Base-by-base conservation (phyloP, 2,329 filamentous ascomycete genomes). In the Colletotrichum sojae region DNA sequence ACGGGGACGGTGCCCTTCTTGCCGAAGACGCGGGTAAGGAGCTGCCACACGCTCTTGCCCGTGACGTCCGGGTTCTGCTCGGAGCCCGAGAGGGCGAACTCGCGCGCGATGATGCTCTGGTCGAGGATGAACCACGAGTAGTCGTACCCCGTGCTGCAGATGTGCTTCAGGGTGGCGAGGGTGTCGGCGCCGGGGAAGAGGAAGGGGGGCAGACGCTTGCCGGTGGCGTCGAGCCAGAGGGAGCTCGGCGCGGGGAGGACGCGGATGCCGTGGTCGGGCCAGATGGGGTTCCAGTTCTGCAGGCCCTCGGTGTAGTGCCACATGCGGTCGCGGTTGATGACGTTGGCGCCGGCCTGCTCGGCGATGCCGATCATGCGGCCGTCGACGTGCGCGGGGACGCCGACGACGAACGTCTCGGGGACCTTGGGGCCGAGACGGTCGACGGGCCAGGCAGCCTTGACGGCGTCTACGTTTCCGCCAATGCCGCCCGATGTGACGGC, bases 221-320 rank as follows among this genome's bases (percentile, higher is more conserved):
- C 88, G 0, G 82, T 86, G 15, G 88, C 88, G 66, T 90, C 88
- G 0, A 90, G 83, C 88, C 88, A 90, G 4, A 90, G 84, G 2
- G 88, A 89, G 0, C 88, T 90, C 0, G 89, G 89, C 0, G 85
- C 89, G 0, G 89, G 87, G 15, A 90, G 78, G 2, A 90, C 83
- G 40, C 88, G 86, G 71, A 90, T 90, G 20, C 88, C 88, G 73
- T 90, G 89, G 15, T 73, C 69, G 0, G 88, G 88, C 88, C 88
- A 90, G 76, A 90, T 89, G 4, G 88, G 82, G 63, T 90, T 78
- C 88, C 88, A 90, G 75, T 91, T 90, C 61, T 83, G 80, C 12
- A 91, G 76, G 0, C 89, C 89, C 73, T 91, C 89, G 12, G 88
- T 90, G 74, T 91, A 91, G 75, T 90, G 88, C 89, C 89, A 91